These are phyloP conservation scores for Wolfiporia cocos DNA, from an alignment of 1,284 basidiomycete species.

Conservation along the genomic window DNA sequence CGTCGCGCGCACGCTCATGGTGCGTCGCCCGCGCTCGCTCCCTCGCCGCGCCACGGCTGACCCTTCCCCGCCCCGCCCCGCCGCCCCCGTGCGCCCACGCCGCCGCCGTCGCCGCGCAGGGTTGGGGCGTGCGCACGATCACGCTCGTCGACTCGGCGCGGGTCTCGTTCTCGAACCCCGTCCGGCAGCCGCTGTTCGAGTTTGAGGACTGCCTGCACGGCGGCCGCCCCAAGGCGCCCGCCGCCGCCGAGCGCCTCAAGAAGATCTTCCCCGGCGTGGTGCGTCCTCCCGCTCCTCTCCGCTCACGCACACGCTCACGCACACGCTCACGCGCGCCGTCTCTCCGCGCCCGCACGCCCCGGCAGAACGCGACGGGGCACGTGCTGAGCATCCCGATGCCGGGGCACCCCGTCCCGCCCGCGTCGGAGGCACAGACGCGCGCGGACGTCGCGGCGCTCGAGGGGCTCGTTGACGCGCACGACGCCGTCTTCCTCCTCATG, in stretches of 20 bases:
- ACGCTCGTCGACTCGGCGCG: slow-evolving; percentile 88
- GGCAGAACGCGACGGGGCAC: slow-evolving; percentile 73
- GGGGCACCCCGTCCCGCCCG: slow-evolving; percentile 81
- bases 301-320: neutral
- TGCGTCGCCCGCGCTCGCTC: slow-evolving; percentile 28
- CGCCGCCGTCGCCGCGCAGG: slow-evolving; percentile 57
- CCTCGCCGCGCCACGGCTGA: neutral
- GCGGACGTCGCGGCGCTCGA: slow-evolving; percentile 73
- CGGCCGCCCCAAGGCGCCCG: slow-evolving; percentile 89
- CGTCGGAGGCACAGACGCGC: slow-evolving; percentile 50
- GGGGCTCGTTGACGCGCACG: slow-evolving; percentile 75
- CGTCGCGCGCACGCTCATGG: slow-evolving; percentile 86
- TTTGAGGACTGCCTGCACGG: slow-evolving; percentile 94
- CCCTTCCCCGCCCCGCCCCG: neutral
- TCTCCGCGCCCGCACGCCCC: neutral
- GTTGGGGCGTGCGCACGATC: slow-evolving; percentile 93
- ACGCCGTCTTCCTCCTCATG: slow-evolving; percentile 94
- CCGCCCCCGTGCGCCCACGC: too few relatives aligned
- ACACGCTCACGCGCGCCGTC: too few relatives aligned
- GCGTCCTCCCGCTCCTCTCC: slow-evolving; percentile 25
- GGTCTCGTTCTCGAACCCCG: slow-evolving; percentile 96
- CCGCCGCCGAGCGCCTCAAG: slow-evolving; percentile 83
- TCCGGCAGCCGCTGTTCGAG: slow-evolving; percentile 93
- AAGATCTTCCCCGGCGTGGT: slow-evolving; percentile 93
- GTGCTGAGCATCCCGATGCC: slow-evolving; percentile 93